Base-by-base conservation (phyloP, 2,329 filamentous ascomycete genomes). In the Trichoderma atroviride region DNA sequence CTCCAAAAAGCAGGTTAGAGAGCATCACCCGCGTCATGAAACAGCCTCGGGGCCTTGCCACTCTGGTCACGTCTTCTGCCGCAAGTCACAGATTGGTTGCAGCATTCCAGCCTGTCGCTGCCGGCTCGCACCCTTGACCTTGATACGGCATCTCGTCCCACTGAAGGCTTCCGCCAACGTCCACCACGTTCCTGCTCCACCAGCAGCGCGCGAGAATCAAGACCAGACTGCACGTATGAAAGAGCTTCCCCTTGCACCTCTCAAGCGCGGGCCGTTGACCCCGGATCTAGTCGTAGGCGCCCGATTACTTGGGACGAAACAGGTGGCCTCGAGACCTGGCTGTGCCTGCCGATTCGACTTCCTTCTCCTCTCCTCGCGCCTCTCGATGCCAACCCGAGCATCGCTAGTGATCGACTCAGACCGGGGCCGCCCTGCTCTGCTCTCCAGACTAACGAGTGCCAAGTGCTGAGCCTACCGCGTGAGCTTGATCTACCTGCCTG, bases 201-300 rank as follows among this genome's bases (percentile, higher is more conserved):
- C 59, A 58, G 53, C 27, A 40, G 31, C 58, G 27, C 50, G 57
- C 52, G 37, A 50, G 52, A 66, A 40, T 47, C 16, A n/a, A 40
- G 37, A n/a, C 50, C 52, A 43, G 50, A 65, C 24, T 33, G 27
- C 60, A 69, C 61, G 61, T 66, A 61, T 60, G 61, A 58, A 50
- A 59, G 27, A 66, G 59, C 59, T 47, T 65, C 59, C 67, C 52
- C 52, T 65, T 66, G 55, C 53, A 55, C 68, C 63, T 68, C 47
- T 60, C 62, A 57, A 50, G 56, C 60, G 62, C 68, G 40, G 60
- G 60, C 53, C 60, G 53, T 69, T 65, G 40, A 64, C 63, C 56
- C 66, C 66, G 69, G 69, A 69, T 69, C 60, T 59, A 63, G 65
- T 68, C 69, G 69, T 70, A 61, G 69, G 66, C 69, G 68, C 66